phyloP scores from a whole-genome alignment of 176 grass and related monocot genomes.

The Cenchrus americanus region DNA sequence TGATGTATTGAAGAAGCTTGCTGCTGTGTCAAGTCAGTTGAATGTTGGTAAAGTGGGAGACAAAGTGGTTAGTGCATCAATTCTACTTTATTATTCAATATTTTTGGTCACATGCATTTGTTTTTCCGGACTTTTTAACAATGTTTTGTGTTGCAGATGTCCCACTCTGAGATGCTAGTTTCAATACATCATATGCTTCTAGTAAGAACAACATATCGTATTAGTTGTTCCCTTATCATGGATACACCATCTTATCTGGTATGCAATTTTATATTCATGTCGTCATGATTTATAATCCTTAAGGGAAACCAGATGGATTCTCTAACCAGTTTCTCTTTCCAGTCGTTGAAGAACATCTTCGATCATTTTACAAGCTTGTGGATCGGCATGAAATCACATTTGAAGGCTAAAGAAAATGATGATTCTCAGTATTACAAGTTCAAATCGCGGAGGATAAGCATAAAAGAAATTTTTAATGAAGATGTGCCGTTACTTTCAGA shows the following conservation, averaged over 20 bases:
- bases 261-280: slow-evolving; percentile 42
- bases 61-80: slow-evolving; percentile 52
- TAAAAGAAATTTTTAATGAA: slow-evolving; percentile 78
- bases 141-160: slow-evolving; percentile 60
- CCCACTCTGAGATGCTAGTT: slow-evolving; percentile 55
- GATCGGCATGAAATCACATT: slow-evolving; percentile 80
- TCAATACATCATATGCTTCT: slow-evolving; percentile 66
- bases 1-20: slow-evolving; percentile 73
- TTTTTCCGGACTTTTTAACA: not conserved
- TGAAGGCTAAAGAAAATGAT: slow-evolving; percentile 65
- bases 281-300: not conserved
- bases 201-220: slow-evolving; percentile 53
- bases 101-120: slow-evolving; percentile 20
- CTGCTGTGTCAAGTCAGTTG: slow-evolving; percentile 57
- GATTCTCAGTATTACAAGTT: slow-evolving; percentile 80
- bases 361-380: slow-evolving; percentile 82
- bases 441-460: slow-evolving; percentile 58
- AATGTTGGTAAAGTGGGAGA: slow-evolving; percentile 52
- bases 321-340: slow-evolving; percentile 46
- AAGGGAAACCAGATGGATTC: slow-evolving; percentile 10
- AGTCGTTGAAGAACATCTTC: slow-evolving; percentile 73
- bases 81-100: slow-evolving; percentile 33
- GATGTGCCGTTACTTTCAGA: slow-evolving; percentile 54
- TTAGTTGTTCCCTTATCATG: slow-evolving; percentile 64
- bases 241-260: slow-evolving; percentile 78